Percentiles rank a stretch among this genome's conserved stretches.
phyloP scores from a whole-genome alignment of 495 filamentous ascomycete species.

The Aspergillus sclerotioniger region DNA sequence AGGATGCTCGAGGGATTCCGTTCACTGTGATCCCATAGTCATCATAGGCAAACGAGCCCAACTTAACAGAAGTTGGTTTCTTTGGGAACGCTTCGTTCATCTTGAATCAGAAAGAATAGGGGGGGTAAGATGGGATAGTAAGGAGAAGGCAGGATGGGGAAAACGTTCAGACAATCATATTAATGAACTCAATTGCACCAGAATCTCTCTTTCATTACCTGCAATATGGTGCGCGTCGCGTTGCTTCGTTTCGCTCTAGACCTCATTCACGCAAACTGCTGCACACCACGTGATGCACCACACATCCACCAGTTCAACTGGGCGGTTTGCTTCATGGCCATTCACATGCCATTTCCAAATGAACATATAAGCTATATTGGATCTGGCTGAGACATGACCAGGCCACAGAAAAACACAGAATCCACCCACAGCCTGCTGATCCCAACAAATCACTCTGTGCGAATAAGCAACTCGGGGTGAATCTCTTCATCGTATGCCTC shows the following conservation, averaged over 20 bases:
- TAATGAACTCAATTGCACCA: no score
- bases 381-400: no score
- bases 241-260: no score
- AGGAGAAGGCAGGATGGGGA: not conserved
- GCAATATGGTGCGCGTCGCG: no score
- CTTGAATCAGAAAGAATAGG: not conserved
- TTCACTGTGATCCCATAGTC: not conserved
- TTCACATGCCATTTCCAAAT: no score
- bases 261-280: no score
- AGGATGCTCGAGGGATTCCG: not conserved
- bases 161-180: no score
- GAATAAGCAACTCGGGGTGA: slow-evolving; percentile 7
- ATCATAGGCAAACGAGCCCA: not conserved
- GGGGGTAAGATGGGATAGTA: not conserved
- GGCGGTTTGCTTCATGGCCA: no score
- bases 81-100: not conserved
- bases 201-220: no score
- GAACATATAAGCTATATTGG: no score
- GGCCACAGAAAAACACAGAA: not conserved
- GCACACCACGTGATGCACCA: no score
- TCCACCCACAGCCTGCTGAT: not conserved
- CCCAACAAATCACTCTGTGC: not conserved
- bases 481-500: slow-evolving; percentile 5
- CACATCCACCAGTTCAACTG: no score
- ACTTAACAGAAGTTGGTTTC: not conserved